A percentile compares a stretch with the other conserved stretches of the same genome.
phyloP scores from a whole-genome alignment of 257 asterid genomes.

The Ehretia macrophylla region DNA sequence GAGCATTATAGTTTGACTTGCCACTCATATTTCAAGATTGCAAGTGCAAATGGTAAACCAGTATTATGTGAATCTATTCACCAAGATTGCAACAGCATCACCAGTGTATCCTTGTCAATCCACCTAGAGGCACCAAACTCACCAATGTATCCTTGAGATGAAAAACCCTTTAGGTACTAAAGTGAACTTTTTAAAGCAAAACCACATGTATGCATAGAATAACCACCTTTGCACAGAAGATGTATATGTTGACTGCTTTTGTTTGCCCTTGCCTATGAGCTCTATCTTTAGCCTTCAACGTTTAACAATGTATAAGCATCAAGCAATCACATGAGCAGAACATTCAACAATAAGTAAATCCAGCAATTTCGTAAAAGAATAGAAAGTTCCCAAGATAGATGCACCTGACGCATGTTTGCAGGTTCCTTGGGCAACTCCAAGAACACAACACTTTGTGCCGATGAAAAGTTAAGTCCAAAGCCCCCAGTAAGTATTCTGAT shows the following conservation, averaged over 20 bases:
- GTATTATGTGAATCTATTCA: no score
- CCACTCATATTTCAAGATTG: no score
- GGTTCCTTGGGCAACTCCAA: slow-evolving; percentile 80
- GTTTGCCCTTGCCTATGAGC: slow-evolving; percentile 96
- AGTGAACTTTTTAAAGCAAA: background rate
- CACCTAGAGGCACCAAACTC: no score
- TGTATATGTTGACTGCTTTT: slow-evolving; percentile 73
- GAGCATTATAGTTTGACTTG: no score
- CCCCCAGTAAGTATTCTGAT: slow-evolving; percentile 97
- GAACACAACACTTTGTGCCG: slow-evolving; percentile 89
- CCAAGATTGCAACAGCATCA: no score
- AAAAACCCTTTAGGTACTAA: slow-evolving; percentile 5
- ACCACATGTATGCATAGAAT: background rate
- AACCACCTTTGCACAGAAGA: slow-evolving; percentile 87
- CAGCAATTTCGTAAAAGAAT: background rate
- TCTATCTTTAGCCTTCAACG: slow-evolving; percentile 90
- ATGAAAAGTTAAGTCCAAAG: slow-evolving; percentile 83
- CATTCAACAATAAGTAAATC: background rate
- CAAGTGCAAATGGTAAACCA: no score
- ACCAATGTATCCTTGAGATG: slow-evolving; percentile 67
- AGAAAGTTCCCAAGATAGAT: background rate
- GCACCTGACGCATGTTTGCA: slow-evolving; percentile 80
- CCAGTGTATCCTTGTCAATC: no score
- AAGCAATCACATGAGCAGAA: slow-evolving; percentile 8
- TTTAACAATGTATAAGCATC: slow-evolving; percentile 25